These are phyloP conservation scores for Boletus sensibilis DNA, from an alignment of 768 basidiomycete species.

Conservation along the genomic window DNA sequence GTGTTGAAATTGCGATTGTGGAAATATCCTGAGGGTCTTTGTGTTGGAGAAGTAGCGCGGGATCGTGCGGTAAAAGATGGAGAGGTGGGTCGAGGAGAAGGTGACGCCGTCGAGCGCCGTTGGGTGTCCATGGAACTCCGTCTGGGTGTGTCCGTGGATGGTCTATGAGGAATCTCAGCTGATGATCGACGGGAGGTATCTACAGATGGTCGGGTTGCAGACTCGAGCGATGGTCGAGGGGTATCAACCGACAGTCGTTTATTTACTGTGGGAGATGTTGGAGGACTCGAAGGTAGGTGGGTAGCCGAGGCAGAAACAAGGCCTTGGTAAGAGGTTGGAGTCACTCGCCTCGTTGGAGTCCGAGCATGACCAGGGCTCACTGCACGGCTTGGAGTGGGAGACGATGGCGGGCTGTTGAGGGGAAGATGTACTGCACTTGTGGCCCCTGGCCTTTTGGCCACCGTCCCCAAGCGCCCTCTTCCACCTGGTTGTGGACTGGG, in stretches of 20 bases:
- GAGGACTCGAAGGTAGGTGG: slow-evolving; percentile 43
- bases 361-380: slow-evolving; percentile 45
- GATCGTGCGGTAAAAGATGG: slow-evolving; percentile 44
- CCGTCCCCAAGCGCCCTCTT: slow-evolving; percentile 35
- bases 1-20: slow-evolving; percentile 58
- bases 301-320: slow-evolving; percentile 50
- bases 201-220: slow-evolving; percentile 23
- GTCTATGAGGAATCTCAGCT: slow-evolving; percentile 37
- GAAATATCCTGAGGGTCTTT: slow-evolving; percentile 40
- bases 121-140: slow-evolving; percentile 25
- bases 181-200: slow-evolving; percentile 38
- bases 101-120: slow-evolving; percentile 24
- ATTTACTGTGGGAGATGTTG: slow-evolving; percentile 30
- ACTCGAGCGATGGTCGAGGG: slow-evolving; percentile 16
- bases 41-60: slow-evolving; percentile 47
- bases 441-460: slow-evolving; percentile 36
- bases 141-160: slow-evolving; percentile 26
- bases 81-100: slow-evolving; percentile 41
- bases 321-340: slow-evolving; percentile 41
- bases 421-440: slow-evolving; percentile 45
- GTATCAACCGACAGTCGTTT: slow-evolving; percentile 29
- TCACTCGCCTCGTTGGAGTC: slow-evolving; percentile 40
- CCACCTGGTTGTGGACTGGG: slow-evolving; percentile 45
- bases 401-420: slow-evolving; percentile 36
- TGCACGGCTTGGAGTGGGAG: slow-evolving; percentile 39